phyloP scores from a whole-genome alignment of 306 rosid species.

The Vicia sativa region DNA sequence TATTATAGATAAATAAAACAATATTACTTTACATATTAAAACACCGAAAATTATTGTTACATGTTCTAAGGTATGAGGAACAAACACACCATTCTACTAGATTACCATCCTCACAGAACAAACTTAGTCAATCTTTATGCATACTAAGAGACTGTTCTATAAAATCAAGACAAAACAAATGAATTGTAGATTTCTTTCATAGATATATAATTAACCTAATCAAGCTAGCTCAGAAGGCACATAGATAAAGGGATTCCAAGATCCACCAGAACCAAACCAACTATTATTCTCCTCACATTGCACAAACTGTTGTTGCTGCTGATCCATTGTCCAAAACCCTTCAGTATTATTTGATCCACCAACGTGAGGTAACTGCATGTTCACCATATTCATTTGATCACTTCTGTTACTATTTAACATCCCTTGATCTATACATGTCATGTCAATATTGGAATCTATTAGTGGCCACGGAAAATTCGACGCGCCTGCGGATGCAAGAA shows the following conservation, averaged over 20 bases:
- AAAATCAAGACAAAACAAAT: constrained; percentile 20
- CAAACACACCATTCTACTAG: constrained; percentile 21
- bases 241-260: constrained; percentile 56
- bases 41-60: constrained; percentile 16
- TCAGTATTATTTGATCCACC: constrained; percentile 31
- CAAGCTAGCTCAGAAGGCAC: constrained; percentile 46
- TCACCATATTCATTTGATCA: constrained; percentile 32
- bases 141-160: constrained; percentile 10
- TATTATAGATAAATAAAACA: constrained; percentile 12
- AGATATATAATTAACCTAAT: constrained; percentile 12
- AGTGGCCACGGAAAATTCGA: constrained; percentile 36
- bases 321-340: constrained; percentile 44
- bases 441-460: constrained; percentile 32
- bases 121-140: constrained; percentile 13
- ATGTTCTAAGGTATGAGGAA: not conserved
- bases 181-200: constrained; percentile 2
- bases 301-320: constrained; percentile 43
- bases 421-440: constrained; percentile 36
- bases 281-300: constrained; percentile 39
- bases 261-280: constrained; percentile 45
- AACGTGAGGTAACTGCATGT: constrained; percentile 38
- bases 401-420: constrained; percentile 34
- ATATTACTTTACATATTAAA: constrained; percentile 7
- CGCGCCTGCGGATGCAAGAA: constrained; percentile 23
- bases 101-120: not conserved